Percentiles rank a stretch among this genome's conserved stretches.
These are phyloP conservation scores for Saccharomycopsis oosterbeekiorum DNA, from an alignment of 805 yeast genomes.

Conservation along the genomic window DNA sequence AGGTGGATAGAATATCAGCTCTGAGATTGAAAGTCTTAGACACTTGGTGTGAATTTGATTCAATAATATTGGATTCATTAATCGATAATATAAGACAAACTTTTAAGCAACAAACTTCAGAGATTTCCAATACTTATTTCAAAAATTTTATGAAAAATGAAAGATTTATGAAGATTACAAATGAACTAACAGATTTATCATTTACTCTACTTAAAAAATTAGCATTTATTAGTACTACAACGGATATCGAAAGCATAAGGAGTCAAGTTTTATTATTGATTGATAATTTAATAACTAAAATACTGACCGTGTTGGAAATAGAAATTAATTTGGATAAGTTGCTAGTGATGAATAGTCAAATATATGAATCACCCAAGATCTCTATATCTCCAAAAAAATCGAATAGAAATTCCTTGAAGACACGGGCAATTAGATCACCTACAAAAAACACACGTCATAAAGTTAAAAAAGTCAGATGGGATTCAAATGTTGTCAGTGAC, in stretches of 20 bases:
- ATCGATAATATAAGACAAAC: conserved; percentile 36
- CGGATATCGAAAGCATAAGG: conserved; percentile 13
- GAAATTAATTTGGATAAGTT: conserved; percentile 5
- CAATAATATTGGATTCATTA: conserved; percentile 31
- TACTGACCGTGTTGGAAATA: conserved; percentile 17
- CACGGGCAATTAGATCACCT: conserved; percentile 11
- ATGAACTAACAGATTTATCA: conserved; percentile 16
- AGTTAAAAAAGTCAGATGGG: conserved; percentile 40
- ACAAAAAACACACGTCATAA: conserved; percentile 13
- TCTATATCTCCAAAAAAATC: conserved; percentile 22
- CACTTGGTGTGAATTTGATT: conserved; percentile 43
- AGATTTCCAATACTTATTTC: conserved; percentile 30
- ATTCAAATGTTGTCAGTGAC: conserved; percentile 25
- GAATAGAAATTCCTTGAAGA: conserved; percentile 11
- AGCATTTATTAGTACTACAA: conserved; percentile 15
- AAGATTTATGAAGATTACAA: conserved; percentile 38
- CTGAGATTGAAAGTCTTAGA: conserved; percentile 41
- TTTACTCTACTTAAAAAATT: conserved; percentile 20
- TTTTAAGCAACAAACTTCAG: conserved; percentile 43
- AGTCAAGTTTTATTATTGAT: conserved; percentile 13
- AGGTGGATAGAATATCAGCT: conserved; percentile 37
- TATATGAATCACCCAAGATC: neutral
- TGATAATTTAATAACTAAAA: conserved; percentile 10
- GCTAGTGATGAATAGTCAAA: neutral
- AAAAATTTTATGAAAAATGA: conserved; percentile 22